phyloP scores from a whole-genome alignment of 2,329 filamentous ascomycete genomes.

The Aspergillus sclerotialis region DNA sequence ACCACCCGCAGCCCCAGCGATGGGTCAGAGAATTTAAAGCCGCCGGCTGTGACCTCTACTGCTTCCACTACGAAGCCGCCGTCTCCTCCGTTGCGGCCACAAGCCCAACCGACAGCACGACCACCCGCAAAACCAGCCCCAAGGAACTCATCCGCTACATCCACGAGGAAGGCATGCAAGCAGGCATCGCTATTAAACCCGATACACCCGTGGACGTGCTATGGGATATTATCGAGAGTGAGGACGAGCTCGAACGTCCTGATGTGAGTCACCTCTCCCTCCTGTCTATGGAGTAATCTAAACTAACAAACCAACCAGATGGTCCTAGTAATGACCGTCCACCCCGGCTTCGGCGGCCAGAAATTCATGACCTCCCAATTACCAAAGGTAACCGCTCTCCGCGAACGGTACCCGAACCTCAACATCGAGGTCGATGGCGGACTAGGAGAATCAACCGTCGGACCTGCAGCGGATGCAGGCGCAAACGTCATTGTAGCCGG shows the following conservation, averaged over 20 bases:
- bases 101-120: conserved; percentile 62
- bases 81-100: conserved; percentile 75
- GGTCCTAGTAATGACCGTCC: conserved; percentile 97
- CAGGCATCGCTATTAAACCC: conserved; percentile 93
- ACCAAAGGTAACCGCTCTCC: conserved; percentile 81
- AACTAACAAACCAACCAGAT: conserved; percentile 53
- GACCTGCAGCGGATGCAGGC: conserved; percentile 87
- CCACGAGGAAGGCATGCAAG: conserved; percentile 78
- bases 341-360: conserved; percentile 95
- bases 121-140: conserved; percentile 65
- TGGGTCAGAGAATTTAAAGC: conserved; percentile 95
- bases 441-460: conserved; percentile 79
- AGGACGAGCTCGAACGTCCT: conserved; percentile 67
- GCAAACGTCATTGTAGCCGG: conserved; percentile 98
- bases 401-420: conserved; percentile 77
- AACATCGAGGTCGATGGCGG: conserved; percentile 98
- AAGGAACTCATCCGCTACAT: conserved; percentile 84
- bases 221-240: conserved; percentile 76
- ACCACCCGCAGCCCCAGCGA: conserved; percentile 82
- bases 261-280: conserved; percentile 59
- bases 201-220: conserved; percentile 84
- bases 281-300: background rate
- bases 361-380: conserved; percentile 97
- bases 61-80: conserved; percentile 98
- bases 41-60: conserved; percentile 96